A percentile compares a stretch with the other conserved stretches of the same genome.
These are phyloP conservation scores for Keithomyces neogunnii DNA, from an alignment of 2,329 filamentous ascomycete species.

Conservation along the genomic window DNA sequence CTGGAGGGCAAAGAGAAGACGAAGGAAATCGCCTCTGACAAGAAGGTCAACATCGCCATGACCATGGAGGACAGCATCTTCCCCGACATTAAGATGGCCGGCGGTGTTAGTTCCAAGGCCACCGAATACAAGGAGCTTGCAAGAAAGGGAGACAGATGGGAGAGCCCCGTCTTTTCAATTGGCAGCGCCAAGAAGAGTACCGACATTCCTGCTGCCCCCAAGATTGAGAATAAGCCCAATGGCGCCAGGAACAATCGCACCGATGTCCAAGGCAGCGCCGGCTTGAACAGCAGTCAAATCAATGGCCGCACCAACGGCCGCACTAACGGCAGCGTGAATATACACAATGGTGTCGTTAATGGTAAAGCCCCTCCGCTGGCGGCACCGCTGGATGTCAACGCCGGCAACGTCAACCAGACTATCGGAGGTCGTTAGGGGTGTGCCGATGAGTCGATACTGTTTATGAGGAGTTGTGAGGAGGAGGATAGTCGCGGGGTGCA, in stretches of 20 bases:
- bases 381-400: slow-evolving; percentile 2
- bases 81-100: slow-evolving; percentile 73
- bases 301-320: slow-evolving; percentile 11
- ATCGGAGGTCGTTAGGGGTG: slow-evolving; percentile 12
- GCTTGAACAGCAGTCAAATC: slow-evolving; percentile 12
- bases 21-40: slow-evolving; percentile 50
- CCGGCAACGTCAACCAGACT: slow-evolving; percentile 1
- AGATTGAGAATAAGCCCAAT: slow-evolving; percentile 37
- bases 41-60: slow-evolving; percentile 50
- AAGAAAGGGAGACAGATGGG: slow-evolving; percentile 83
- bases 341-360: background rate
- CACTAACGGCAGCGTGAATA: slow-evolving; percentile 1
- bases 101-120: slow-evolving; percentile 83
- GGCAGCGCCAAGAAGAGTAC: slow-evolving; percentile 66
- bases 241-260: slow-evolving; percentile 12
- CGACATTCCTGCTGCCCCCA: slow-evolving; percentile 56
- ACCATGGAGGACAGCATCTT: slow-evolving; percentile 81
- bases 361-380: slow-evolving; percentile 4
- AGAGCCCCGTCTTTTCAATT: slow-evolving; percentile 87
- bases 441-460: slow-evolving; percentile 6
- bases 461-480: slow-evolving; percentile 1
- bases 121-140: slow-evolving; percentile 89
- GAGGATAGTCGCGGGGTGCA: slow-evolving; percentile 1
- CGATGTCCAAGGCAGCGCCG: slow-evolving; percentile 13
- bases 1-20: slow-evolving; percentile 73